Evolutionary conservation across 129 eudicot genomes (phyloP).

Genomic region (Flaveria trinervia): DNA sequence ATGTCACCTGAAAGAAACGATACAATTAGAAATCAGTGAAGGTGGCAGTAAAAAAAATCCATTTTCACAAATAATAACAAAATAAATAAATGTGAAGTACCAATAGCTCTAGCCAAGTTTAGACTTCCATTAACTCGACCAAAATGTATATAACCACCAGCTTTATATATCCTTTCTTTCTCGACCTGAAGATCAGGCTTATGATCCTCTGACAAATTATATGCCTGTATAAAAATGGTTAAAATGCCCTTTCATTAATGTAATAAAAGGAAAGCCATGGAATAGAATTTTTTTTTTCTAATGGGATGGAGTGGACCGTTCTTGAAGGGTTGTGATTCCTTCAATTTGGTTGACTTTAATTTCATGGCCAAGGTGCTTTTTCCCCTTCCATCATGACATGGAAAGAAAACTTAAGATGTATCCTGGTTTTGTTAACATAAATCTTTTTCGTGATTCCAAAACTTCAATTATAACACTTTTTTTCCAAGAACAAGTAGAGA

Average conservation of each 20-base stretch:
- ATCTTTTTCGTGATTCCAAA: not conserved
- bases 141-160: constrained; percentile 82
- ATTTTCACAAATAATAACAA: not conserved
- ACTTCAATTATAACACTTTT: not conserved
- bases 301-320: not conserved
- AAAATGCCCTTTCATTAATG: constrained; percentile 12
- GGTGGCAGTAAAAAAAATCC: not conserved
- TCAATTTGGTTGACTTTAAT: constrained; percentile 2
- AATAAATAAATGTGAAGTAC: constrained; percentile 33
- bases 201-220: constrained; percentile 77
- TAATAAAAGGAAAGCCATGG: not conserved
- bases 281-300: not conserved
- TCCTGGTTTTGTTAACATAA: not conserved
- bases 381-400: not conserved
- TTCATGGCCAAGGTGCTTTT: not conserved
- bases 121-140: constrained; percentile 91
- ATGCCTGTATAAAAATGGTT: constrained; percentile 55
- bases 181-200: constrained; percentile 81
- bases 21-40: constrained; percentile 5
- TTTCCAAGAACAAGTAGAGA: not conserved
- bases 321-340: not conserved
- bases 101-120: constrained; percentile 90
- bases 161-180: constrained; percentile 74
- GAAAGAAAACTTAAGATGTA: not conserved
- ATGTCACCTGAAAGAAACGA: constrained; percentile 67